phyloP scores from a whole-genome alignment of 2,329 filamentous ascomycete species.

The Coniosporium tulheliwenetii region DNA sequence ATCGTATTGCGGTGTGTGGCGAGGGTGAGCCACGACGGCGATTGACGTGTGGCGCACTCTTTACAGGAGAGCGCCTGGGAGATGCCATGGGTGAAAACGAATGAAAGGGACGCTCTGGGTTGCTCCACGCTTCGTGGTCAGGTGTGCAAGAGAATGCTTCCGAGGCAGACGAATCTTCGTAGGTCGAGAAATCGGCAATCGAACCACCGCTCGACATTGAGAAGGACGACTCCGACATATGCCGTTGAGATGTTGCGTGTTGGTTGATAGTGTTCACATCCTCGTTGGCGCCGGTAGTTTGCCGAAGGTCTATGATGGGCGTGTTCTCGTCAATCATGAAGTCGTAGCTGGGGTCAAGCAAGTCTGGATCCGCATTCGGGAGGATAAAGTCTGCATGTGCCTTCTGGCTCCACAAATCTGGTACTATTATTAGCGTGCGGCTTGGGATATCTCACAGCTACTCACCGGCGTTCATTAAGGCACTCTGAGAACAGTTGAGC shows the following conservation, averaged over 20 bases:
- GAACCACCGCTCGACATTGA: slow-evolving; percentile 49
- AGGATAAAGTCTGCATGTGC: slow-evolving; percentile 21
- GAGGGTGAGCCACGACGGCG: slow-evolving; percentile 58
- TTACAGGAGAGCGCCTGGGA: slow-evolving; percentile 48
- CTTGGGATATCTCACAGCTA: no score
- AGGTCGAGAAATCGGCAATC: slow-evolving; percentile 52
- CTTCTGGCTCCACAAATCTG: slow-evolving; percentile 23
- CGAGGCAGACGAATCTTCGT: slow-evolving; percentile 56
- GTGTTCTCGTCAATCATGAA: slow-evolving; percentile 21
- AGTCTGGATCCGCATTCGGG: slow-evolving; percentile 21
- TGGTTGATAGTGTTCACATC: slow-evolving; percentile 16
- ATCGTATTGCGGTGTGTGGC: slow-evolving; percentile 50
- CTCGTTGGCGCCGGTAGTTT: slow-evolving; percentile 8
- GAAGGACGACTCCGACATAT: slow-evolving; percentile 59
- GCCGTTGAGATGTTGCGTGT: slow-evolving; percentile 37
- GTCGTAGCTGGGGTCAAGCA: slow-evolving; percentile 19
- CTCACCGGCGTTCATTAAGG: no score
- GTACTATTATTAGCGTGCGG: no score
- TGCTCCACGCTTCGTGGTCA: slow-evolving; percentile 49
- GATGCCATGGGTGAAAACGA: slow-evolving; percentile 60
- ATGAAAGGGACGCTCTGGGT: slow-evolving; percentile 50
- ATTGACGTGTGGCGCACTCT: slow-evolving; percentile 36
- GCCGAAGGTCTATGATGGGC: slow-evolving; percentile 23
- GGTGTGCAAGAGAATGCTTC: slow-evolving; percentile 48
- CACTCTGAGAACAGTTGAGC: no score